Evolutionary conservation across 176 grass and related monocot genomes (phyloP).

Genomic region (Eragrostis nindensis): DNA sequence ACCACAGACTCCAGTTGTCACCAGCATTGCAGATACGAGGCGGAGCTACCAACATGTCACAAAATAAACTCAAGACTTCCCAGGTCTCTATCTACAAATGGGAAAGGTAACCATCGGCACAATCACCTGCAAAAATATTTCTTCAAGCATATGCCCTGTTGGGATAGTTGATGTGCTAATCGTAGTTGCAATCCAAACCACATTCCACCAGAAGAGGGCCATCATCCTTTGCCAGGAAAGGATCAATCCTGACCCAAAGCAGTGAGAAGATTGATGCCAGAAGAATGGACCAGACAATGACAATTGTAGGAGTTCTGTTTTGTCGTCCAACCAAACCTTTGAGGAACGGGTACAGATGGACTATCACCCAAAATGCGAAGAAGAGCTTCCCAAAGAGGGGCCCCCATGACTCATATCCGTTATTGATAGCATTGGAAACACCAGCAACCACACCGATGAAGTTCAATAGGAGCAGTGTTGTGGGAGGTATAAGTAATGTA

Average conservation of each 20-base stretch:
- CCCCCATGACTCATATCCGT: slow-evolving; percentile 75
- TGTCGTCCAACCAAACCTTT: slow-evolving; percentile 79
- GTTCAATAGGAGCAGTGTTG: slow-evolving; percentile 63
- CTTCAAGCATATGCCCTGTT: slow-evolving; percentile 19
- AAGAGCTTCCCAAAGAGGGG: slow-evolving; percentile 78
- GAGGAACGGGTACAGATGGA: slow-evolving; percentile 79
- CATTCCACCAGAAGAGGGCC: slow-evolving; percentile 55
- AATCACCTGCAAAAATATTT: slow-evolving; percentile 51
- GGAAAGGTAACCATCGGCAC: slow-evolving; percentile 37
- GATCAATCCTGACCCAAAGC: slow-evolving; percentile 74
- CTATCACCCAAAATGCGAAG: slow-evolving; percentile 80
- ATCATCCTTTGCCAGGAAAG: slow-evolving; percentile 58
- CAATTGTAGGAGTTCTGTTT: slow-evolving; percentile 76
- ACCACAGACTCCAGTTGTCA: slow-evolving; percentile 37
- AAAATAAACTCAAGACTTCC: slow-evolving; percentile 36
- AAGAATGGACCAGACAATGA: slow-evolving; percentile 79
- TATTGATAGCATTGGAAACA: slow-evolving; percentile 72
- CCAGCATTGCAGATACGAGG: slow-evolving; percentile 48
- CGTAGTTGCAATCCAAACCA: slow-evolving; percentile 57
- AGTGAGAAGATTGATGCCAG: slow-evolving; percentile 75
- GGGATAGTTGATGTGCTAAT: slow-evolving; percentile 22
- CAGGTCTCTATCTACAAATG: slow-evolving; percentile 51
- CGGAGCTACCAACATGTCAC: slow-evolving; percentile 46
- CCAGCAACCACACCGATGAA: slow-evolving; percentile 71
- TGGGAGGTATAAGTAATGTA: slow-evolving; percentile 69